These are phyloP conservation scores for Yamadazyma conglobata DNA, from an alignment of 1,139 yeast genomes.

Conservation along the genomic window DNA sequence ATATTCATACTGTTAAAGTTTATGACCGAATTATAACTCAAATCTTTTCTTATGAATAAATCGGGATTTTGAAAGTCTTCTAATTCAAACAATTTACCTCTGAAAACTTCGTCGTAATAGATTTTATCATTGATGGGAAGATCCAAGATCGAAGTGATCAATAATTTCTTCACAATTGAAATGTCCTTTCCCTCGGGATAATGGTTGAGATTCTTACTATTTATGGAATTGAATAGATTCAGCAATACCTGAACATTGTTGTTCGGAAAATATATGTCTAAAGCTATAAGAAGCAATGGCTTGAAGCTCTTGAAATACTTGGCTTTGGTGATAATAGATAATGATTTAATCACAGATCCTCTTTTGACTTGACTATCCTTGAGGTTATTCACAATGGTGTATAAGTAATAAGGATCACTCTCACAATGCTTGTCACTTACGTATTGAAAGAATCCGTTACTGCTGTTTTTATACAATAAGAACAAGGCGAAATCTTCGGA, in stretches of 20 bases:
- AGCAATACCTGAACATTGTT: constrained; percentile 22
- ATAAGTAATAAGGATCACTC: constrained; percentile 45
- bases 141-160: constrained; percentile 45
- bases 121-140: constrained; percentile 46
- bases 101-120: constrained; percentile 37
- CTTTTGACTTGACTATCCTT: constrained; percentile 46
- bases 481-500: constrained; percentile 61
- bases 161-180: constrained; percentile 34
- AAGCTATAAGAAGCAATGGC: constrained; percentile 53
- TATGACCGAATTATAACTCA: constrained; percentile 41
- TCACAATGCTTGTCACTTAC: constrained; percentile 33
- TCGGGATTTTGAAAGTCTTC: constrained; percentile 22
- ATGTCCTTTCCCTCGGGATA: constrained; percentile 19
- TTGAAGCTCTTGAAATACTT: constrained; percentile 55
- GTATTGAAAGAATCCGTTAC: constrained; percentile 43
- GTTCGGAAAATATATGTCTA: constrained; percentile 42
- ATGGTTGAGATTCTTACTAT: constrained; percentile 31
- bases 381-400: constrained; percentile 54
- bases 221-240: constrained; percentile 32
- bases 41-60: constrained; percentile 41
- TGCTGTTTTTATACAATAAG: constrained; percentile 40
- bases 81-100: constrained; percentile 35
- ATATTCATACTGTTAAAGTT: constrained; percentile 39
- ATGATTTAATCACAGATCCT: constrained; percentile 55
- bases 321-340: constrained; percentile 51